Percentiles rank a stretch among this genome's conserved stretches.
Conservation (phyloP, 306 rosid species). For the Trifolium dubium region DNA sequence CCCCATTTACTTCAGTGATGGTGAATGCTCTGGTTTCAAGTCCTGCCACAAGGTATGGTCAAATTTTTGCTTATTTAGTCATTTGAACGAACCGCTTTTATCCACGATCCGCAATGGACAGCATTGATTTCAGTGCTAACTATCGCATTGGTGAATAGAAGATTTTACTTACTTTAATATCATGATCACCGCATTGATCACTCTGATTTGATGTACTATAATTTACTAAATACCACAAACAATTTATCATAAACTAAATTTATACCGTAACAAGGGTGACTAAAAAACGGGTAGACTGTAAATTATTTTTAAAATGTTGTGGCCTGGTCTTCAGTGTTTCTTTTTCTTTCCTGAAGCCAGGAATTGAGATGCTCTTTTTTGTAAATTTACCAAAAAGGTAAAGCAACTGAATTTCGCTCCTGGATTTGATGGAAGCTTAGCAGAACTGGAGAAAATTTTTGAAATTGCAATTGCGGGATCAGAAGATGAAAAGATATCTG, state of each 20-base stretch:
- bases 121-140: constrained; percentile 1
- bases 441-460: constrained; percentile 92
- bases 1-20: constrained; percentile 68
- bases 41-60: constrained; percentile 91
- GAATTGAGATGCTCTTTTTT: constrained; percentile 94
- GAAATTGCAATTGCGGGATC: constrained; percentile 87
- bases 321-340: constrained; percentile 84
- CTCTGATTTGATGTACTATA: constrained; percentile 11
- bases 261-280: constrained; percentile 34
- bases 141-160: constrained; percentile 12
- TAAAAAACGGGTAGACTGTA: constrained; percentile 40
- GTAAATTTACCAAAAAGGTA: constrained; percentile 78
- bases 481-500: constrained; percentile 87
- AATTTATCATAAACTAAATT: constrained; percentile 37
- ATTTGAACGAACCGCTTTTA: constrained; percentile 3
- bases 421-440: constrained; percentile 99
- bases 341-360: constrained; percentile 87
- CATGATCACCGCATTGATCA: constrained; percentile 23
- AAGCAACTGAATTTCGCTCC: constrained; percentile 98
- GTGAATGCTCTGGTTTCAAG: constrained; percentile 75
- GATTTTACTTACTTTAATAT: constrained; percentile 30
- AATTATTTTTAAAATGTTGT: constrained; percentile 42
- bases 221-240: constrained; percentile 22
- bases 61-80: constrained; percentile 16
- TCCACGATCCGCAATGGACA: neutral